Conservation (phyloP, 2,329 filamentous ascomycete genomes). For the Aspergillus oerlinghausenensis region DNA sequence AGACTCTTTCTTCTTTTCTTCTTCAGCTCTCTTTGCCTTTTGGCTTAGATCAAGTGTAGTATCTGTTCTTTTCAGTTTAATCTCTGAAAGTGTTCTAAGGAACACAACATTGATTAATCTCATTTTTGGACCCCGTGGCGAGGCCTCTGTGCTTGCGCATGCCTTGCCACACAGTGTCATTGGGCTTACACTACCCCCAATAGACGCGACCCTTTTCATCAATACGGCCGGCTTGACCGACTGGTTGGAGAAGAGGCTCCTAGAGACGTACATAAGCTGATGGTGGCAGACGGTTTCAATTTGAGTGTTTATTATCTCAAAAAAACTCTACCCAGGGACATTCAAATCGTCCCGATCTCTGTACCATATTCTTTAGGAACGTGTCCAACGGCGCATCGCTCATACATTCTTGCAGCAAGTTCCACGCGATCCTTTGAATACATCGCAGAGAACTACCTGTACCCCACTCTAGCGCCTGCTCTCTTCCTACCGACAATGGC, state of each 20-base stretch:
- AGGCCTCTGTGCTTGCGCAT: constrained; percentile 70
- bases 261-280: not conserved
- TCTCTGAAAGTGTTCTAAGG: constrained; percentile 78
- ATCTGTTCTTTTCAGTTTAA: constrained; percentile 98
- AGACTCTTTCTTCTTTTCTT: constrained; percentile 38
- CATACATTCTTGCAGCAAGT: too few relatives aligned
- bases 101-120: constrained; percentile 72
- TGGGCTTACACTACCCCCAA: constrained; percentile 70
- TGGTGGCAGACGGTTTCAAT: not conserved
- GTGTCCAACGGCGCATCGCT: too few relatives aligned
- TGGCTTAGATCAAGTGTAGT: constrained; percentile 89
- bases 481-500: too few relatives aligned
- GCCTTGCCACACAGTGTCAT: constrained; percentile 63
- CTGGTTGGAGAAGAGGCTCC: constrained; percentile 53
- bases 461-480: too few relatives aligned
- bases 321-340: too few relatives aligned
- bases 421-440: too few relatives aligned
- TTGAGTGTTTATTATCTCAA: too few relatives aligned
- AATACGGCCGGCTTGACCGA: constrained; percentile 48
- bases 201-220: constrained; percentile 68
- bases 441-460: too few relatives aligned
- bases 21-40: constrained; percentile 51
- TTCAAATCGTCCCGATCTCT: too few relatives aligned
- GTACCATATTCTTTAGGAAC: too few relatives aligned
- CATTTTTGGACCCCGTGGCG: constrained; percentile 62